Conservation (phyloP, 169 alveolate genomes). For the Plasmodium vivax region DNA sequence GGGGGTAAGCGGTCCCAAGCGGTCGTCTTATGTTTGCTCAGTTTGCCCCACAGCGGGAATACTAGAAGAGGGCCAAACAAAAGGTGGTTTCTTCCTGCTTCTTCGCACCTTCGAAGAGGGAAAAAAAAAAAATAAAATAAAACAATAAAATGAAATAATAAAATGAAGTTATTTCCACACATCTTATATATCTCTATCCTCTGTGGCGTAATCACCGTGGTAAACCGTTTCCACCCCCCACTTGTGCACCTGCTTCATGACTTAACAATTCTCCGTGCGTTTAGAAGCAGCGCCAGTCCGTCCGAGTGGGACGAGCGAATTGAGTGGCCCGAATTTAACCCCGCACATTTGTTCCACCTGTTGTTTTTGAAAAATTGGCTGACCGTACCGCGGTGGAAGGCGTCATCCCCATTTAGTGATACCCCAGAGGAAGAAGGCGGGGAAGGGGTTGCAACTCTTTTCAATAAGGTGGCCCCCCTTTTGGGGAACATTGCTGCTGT, state of each 20-base stretch:
- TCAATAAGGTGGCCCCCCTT: background rate
- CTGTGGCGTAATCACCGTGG: conserved; percentile 4
- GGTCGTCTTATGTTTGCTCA: background rate
- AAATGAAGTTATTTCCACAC: conserved; percentile 50
- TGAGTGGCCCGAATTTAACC: background rate
- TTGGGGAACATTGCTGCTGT: background rate
- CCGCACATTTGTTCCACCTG: background rate
- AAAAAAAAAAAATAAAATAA: conserved; percentile 4
- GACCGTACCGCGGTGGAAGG: background rate
- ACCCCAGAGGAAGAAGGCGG: background rate
- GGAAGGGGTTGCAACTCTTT: background rate
- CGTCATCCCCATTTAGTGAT: background rate
- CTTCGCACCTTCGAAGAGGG: background rate
- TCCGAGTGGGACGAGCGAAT: background rate
- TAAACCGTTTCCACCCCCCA: conserved; percentile 1
- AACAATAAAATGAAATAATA: background rate
- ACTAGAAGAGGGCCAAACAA: background rate
- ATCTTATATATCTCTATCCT: conserved; percentile 6
- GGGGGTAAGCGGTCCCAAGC: background rate
- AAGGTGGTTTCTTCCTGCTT: background rate
- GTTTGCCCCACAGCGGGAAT: background rate
- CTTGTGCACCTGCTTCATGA: conserved; percentile 18
- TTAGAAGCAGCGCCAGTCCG: background rate
- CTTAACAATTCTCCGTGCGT: background rate
- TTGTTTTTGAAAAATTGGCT: background rate